Percentiles rank a stretch among this genome's conserved stretches.
These are phyloP conservation scores for Boletus subparvulus DNA, from an alignment of 768 basidiomycete genomes.

Conservation along the genomic window DNA sequence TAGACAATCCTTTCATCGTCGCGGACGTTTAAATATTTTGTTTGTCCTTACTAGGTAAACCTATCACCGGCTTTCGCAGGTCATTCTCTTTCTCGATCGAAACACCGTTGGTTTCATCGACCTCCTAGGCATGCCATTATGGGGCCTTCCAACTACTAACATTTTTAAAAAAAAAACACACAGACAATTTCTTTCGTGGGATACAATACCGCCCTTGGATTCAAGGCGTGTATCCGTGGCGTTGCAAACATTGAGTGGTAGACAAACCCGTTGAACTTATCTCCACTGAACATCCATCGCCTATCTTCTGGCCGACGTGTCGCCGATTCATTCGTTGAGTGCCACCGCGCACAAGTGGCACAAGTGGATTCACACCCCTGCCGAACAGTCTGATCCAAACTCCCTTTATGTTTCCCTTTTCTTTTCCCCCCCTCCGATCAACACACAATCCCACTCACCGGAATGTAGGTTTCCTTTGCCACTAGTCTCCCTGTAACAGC, in stretches of 20 bases:
- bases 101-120: no score
- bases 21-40: conserved; percentile 18
- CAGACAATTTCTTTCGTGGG: no score
- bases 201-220: no score
- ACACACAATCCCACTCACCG: conserved; percentile 36
- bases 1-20: conserved; percentile 12
- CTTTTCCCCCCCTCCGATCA: neutral
- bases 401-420: neutral
- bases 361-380: neutral
- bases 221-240: neutral
- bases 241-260: neutral
- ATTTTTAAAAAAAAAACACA: no score
- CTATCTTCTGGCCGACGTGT: no score
- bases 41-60: conserved; percentile 12
- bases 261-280: no score
- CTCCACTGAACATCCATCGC: no score
- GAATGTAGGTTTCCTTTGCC: conserved; percentile 50
- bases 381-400: neutral
- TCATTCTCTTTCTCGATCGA: no score
- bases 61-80: neutral
- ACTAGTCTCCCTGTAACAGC: conserved; percentile 51
- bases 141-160: no score
- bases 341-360: neutral
- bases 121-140: no score
- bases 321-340: neutral